These are phyloP conservation scores for Aspergillus thermomutatus DNA, from an alignment of 2,329 filamentous ascomycete species.

Conservation along the genomic window DNA sequence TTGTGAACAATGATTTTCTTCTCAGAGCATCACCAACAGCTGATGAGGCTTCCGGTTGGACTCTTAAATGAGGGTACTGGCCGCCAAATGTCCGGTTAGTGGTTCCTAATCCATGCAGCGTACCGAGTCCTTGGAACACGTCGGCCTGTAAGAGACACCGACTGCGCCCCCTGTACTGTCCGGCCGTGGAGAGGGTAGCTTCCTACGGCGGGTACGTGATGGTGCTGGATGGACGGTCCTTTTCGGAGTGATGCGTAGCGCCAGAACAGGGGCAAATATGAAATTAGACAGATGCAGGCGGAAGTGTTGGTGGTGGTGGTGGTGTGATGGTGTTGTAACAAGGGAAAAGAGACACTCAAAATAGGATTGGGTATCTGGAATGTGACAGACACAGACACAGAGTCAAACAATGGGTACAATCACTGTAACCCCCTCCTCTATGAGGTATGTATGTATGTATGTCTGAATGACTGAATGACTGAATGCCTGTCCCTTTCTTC, in stretches of 20 bases:
- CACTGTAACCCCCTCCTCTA: not conserved
- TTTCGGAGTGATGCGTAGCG: constrained; percentile 16
- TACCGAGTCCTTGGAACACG: constrained; percentile 20
- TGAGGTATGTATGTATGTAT: not conserved
- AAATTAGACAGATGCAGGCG: not conserved
- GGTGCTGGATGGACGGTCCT: not conserved
- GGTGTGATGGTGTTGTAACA: not conserved
- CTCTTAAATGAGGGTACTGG: constrained; percentile 13
- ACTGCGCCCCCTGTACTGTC: constrained; percentile 17
- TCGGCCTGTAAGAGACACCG: constrained; percentile 16
- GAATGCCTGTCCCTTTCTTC: not conserved
- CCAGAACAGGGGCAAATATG: constrained; percentile 9
- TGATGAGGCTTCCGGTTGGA: constrained; percentile 18
- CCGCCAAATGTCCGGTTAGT: constrained; percentile 17
- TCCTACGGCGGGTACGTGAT: constrained; percentile 18
- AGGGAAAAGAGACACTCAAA: not conserved
- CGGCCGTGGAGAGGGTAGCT: constrained; percentile 10
- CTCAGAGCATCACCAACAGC: constrained; percentile 14
- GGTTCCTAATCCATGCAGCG: constrained; percentile 23
- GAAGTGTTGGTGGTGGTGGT: not conserved
- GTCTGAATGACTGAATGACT: not conserved
- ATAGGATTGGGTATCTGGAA: not conserved
- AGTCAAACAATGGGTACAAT: not conserved
- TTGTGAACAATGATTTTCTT: not conserved
- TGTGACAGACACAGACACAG: not conserved